phyloP scores from a whole-genome alignment of 2,329 filamentous ascomycete genomes.

The Fusarium cicatricum region DNA sequence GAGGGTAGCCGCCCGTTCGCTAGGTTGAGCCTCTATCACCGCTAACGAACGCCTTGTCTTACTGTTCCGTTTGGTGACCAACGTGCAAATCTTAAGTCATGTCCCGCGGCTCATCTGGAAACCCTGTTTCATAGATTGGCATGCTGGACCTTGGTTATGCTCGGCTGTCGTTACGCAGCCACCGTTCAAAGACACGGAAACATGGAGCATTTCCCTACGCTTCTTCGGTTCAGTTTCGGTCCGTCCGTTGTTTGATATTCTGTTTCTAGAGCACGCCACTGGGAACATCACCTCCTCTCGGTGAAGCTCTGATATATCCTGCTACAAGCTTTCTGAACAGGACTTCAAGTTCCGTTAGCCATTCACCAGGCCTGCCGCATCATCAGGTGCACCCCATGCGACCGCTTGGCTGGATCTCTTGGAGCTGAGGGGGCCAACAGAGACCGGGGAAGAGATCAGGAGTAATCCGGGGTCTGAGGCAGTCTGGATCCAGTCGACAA shows the following conservation, averaged over 20 bases:
- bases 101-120: slow-evolving; percentile 1
- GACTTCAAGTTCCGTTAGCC: slow-evolving; percentile 1
- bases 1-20: slow-evolving; percentile 4
- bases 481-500: background rate
- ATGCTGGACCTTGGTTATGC: slow-evolving; percentile 23
- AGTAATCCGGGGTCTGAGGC: background rate
- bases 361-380: background rate
- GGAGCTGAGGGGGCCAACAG: background rate
- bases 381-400: background rate
- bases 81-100: slow-evolving; percentile 4
- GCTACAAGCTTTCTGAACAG: background rate
- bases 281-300: background rate
- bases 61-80: background rate
- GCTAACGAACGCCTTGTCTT: background rate
- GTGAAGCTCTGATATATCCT: slow-evolving; percentile 23
- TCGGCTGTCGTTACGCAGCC: slow-evolving; percentile 22
- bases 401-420: background rate
- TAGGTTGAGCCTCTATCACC: background rate
- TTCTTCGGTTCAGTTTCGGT: slow-evolving; percentile 11
- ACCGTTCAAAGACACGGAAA: slow-evolving; percentile 17
- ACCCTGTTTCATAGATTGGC: slow-evolving; percentile 7
- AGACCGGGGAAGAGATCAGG: background rate
- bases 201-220: slow-evolving; percentile 16
- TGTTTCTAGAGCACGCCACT: background rate
- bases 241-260: background rate